phyloP scores from a whole-genome alignment of 1,284 basidiomycete genomes.

The Malassezia restricta region DNA sequence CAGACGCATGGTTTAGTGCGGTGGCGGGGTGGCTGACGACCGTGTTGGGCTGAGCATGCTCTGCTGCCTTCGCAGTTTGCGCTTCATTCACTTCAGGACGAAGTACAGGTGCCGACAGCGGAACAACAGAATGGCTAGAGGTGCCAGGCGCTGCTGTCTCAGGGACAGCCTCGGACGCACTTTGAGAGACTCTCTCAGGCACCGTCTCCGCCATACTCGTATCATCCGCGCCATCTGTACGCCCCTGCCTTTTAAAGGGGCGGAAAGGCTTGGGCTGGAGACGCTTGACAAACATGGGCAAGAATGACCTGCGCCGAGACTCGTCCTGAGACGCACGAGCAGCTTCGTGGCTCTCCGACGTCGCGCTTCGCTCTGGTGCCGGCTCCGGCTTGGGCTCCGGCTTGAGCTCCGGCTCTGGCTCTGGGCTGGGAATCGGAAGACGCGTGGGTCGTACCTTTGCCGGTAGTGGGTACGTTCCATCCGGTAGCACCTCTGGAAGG shows the following conservation, averaged over 20 bases:
- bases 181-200: too few species aligned
- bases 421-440: neutral
- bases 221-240: too few species aligned
- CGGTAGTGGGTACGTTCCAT: neutral
- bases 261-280: neutral
- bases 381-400: conserved; percentile 1
- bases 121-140: too few species aligned
- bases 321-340: neutral
- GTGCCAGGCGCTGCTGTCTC: too few species aligned
- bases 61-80: neutral
- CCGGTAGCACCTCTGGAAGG: neutral
- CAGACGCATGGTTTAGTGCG: too few species aligned
- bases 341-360: neutral
- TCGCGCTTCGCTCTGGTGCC: neutral
- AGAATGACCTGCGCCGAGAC: too few species aligned
- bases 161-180: too few species aligned
- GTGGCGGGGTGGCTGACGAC: neutral
- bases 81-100: too few species aligned
- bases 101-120: too few species aligned
- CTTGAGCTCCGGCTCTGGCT: conserved; percentile 1
- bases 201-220: too few species aligned
- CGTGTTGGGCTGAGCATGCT: neutral
- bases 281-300: neutral
- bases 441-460: neutral
- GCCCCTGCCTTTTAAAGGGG: neutral